Evolutionary conservation across 495 filamentous ascomycete genomes (phyloP), one percentile per base, ranked within the genome.

Genomic region (Hypoxylon cercidicola): DNA sequence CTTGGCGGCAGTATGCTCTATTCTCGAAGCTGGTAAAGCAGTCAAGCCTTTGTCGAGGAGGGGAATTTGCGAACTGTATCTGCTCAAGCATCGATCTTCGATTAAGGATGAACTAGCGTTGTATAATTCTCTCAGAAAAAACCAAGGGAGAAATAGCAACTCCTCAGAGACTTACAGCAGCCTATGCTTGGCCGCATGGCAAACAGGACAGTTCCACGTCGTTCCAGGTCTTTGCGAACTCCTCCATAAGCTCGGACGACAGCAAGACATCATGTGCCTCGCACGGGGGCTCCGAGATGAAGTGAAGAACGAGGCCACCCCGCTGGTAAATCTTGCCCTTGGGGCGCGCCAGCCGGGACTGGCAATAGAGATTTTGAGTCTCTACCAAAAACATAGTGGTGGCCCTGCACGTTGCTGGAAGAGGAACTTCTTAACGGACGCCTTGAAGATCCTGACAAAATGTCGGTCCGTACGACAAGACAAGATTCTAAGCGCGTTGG

Each of bases 31-130:
- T 48, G 62, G 52, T 10, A 45, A 21, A 21, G 16, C 25, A 1
- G 6, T 4, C 19, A 15, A n/a, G 1, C 56, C 62, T 25, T 45
- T 74, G 21, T 46, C 49, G 15, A 60, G 58, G 0, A 40, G 15
- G 28, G 60, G 67, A 8, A 59, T 74, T 28, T 72, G 71, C 47
- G 55, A 57, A 16, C 45, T 74, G 19, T 69, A 62, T 57, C 10
- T 72, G 21, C 40, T 20, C 34, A 62, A 47, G 46, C 41, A 58
- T 55, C 47, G 41, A 12, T 48, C 44, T 30, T 62, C 69, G 10
- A n/a, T 72, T 6, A 25, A 51, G 4, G 1, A 43, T 10, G 15
- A 15, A 11, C 3, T 1, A 19, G 30, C 1, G 0, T 0, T 74
- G 9, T 11, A 11, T 6, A 48, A 34, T 7, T 0, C n/a, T 4